phyloP scores from a whole-genome alignment of 2,329 filamentous ascomycete species.

The Anisogramma anomala region DNA sequence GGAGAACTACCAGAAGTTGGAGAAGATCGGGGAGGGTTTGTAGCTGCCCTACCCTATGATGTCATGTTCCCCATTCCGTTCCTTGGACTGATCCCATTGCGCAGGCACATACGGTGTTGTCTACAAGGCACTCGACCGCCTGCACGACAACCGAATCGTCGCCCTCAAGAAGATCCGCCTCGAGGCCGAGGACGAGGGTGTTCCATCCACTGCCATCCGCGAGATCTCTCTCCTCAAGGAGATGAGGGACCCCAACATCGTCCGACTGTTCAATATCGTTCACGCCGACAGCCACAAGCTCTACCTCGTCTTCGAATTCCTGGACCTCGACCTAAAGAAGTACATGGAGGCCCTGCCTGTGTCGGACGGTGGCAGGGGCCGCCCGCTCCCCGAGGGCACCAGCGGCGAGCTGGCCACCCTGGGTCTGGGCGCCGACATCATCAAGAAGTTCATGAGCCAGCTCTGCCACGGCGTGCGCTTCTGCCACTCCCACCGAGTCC shows the following conservation, averaged over 20 bases:
- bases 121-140: conserved; percentile 78
- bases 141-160: conserved; percentile 67
- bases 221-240: conserved; percentile 88
- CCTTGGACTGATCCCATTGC: neutral
- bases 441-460: conserved; percentile 87
- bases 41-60: conserved; percentile 8
- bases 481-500: conserved; percentile 73
- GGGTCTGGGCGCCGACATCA: conserved; percentile 65
- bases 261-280: conserved; percentile 76
- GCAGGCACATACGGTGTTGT: conserved; percentile 82
- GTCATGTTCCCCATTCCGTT: neutral
- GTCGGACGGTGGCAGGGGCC: conserved; percentile 68
- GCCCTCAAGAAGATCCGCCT: conserved; percentile 88
- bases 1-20: conserved; percentile 64
- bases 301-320: conserved; percentile 80
- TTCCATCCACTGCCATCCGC: conserved; percentile 79
- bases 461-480: conserved; percentile 69
- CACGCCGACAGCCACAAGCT: conserved; percentile 87
- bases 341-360: conserved; percentile 85
- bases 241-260: conserved; percentile 82
- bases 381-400: conserved; percentile 66
- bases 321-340: conserved; percentile 82
- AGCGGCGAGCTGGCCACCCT: conserved; percentile 50
- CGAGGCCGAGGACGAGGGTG: conserved; percentile 83
- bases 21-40: conserved; percentile 69